Evolutionary conservation across 306 rosid species (phyloP), one percentile per base, ranked within the genome.

Genomic region (Ormosia semicastrata): DNA sequence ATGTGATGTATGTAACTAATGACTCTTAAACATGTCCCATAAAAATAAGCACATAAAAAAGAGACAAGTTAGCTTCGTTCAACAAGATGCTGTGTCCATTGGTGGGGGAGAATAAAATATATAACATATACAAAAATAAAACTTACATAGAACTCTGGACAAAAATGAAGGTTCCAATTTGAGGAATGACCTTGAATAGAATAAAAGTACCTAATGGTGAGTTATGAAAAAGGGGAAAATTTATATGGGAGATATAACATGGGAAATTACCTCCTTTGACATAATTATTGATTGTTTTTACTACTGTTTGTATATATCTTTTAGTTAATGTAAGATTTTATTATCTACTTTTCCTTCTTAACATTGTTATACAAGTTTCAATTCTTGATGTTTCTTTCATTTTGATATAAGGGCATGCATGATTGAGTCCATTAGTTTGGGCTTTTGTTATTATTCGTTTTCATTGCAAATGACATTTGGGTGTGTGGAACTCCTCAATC

Each of bases 371-470:
- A n/a, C 24, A 34, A 63, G 18, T 17, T 65, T 32, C 44, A 13
- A 29, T 66, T 77, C 43, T 66, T 15, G 24, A 24, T 65, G 3
- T 18, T 1, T 41, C 24, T 66, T 66, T 14, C 4, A 36, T 1
- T 8, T 29, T 59, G 29, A 6, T 72, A 37, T 66, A 75, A 66
- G 62, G 59, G 18, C 79, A 41, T 43, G 63, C 76, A 34, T 33
- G 14, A 65, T 72, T 72, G 71, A 71, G 73, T 77, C 52, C 24
- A 44, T 36, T 77, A 9, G 47, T 71, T 72, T 65, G 15, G 66
- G 47, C 33, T 66, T 73, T 66, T 24, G 17, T 44, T 12, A 32
- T 15, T 58, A 32, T 34, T 70, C 15, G 24, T 71, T 57, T 36
- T 34, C 57, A 66, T 52, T 66, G 44, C 15, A n/a, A 66, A 17